Base-by-base conservation (phyloP, 2,329 filamentous ascomycete species). In the Phialemonium atrogriseum region DNA sequence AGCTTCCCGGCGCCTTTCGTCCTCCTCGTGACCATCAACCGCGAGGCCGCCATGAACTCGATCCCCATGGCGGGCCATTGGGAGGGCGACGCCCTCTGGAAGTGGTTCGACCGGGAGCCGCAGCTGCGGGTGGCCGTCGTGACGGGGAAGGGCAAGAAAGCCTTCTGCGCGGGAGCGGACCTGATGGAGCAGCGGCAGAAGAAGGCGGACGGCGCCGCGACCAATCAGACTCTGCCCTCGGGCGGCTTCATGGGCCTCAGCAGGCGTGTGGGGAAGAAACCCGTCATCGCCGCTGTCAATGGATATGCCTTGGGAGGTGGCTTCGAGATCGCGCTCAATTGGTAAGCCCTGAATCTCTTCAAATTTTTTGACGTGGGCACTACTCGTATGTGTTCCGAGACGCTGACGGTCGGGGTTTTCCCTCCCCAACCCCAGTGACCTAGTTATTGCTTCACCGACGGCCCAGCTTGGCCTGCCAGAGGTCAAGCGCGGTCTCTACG, bases 261-360 rank as follows among this genome's bases (percentile, higher is more conserved):
- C 24, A 57, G 68, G 24, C 58, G 76, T 10, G 51, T 52, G 10
- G 75, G 76, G 1, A 76, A 73, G 56, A 77, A 77, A 50, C 72
- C 72, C 2, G 60, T 77, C 27, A 70, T 77, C 46, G 70, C 69
- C 7, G 72, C 72, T 3, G 68, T 75, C 4, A 77, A 76, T 50
- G 72, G 72, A 0, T 62, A 67, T 37, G 68, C 69, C 2, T 54
- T 73, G 27, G 72, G 72, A 0, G 72, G 71, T 5, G 72, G 71
- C 0, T 73, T 73, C 40, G 71, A 76, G 51, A 68, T 72, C 42
- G 60, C 63, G 7, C 50, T 72, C 33, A 69, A 69, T 30, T 73
- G 67, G 68, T 71, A 49, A 18, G 9, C 4, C 5, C n/a, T n/a
- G n/a, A n/a, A n/a, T n/a, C n/a, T n/a, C n/a, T n/a, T n/a, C n/a